Conservation (phyloP, 179 eudicot genomes). For the Camellia oleifera region DNA sequence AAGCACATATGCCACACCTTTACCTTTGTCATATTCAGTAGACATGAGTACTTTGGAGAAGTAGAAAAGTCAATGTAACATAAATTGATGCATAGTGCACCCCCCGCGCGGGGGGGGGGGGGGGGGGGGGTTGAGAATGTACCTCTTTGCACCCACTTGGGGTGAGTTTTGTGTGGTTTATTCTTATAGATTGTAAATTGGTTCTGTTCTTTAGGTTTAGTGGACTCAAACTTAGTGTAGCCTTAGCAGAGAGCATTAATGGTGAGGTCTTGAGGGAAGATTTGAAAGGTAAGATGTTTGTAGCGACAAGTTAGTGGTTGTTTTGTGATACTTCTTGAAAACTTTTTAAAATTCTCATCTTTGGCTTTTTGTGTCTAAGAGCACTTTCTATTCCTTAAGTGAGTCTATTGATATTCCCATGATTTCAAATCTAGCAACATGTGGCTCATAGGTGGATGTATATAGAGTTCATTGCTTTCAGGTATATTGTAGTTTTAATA, state of each 20-base stretch:
- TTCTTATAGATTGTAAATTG: neutral
- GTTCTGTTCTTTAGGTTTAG: neutral
- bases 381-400: neutral
- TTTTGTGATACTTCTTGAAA: neutral
- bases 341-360: neutral
- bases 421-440: too few relatives aligned
- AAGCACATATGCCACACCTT: too few relatives aligned
- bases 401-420: neutral
- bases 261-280: neutral
- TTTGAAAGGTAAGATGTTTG: neutral
- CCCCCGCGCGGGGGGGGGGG: constrained; percentile 49
- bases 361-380: neutral
- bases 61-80: constrained; percentile 1
- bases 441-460: too few relatives aligned
- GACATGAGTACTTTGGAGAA: too few relatives aligned
- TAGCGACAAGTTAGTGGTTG: too few relatives aligned
- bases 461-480: too few relatives aligned
- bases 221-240: neutral
- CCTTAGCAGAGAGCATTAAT: too few relatives aligned
- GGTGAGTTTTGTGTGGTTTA: neutral
- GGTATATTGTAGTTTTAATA: too few relatives aligned
- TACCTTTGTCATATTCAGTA: too few relatives aligned
- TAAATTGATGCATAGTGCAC: constrained; percentile 31
- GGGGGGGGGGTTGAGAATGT: constrained; percentile 40
- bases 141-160: too few relatives aligned